Base-by-base conservation (phyloP, 805 yeast species). In the Yarrowia sp. region DNA sequence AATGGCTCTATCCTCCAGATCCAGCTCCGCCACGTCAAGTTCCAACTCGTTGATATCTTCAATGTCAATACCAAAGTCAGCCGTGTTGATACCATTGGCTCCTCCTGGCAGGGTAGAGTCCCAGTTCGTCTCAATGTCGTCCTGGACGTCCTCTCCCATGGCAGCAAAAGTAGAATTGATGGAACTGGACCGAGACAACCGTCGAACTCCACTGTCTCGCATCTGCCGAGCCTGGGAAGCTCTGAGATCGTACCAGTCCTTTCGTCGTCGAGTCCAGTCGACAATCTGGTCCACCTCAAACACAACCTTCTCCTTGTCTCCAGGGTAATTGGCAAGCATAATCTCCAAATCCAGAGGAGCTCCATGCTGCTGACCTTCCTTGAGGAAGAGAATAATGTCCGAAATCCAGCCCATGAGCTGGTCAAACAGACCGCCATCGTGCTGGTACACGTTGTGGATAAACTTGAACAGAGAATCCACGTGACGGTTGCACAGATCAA, bases 381-480 rank as follows among this genome's bases (percentile, higher is more conserved):
- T 82, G 59, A 92, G 76, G 67, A 90, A 84, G 12, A 78, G 77
- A 28, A 92, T 77, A 62, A 91, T 84, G 19, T 80, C 77, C 66
- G 88, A 85, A 49, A 90, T 79, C 98, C 98, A 93, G 6, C 75
- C 74, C 49, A 90, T 81, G 62, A 95, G 76, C 4, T 85, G 85
- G 59, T 86, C 84, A 76, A 93, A 93, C 5, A 93, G 76, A 4
- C 85, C 83, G 33, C 83, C 83, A 71, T 93, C 98, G 68, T 89
- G 85, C n/a, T 81, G 67, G 74, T 92, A 92, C n/a, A 92, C 83
- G 62, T 88, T 86, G 71, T 90, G 93, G 66, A 93, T 80, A 71
- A 93, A 95, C 62, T 78, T 78, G 79, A 90, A 90, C 54, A 90
- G 80, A 12, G 86, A 80, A 65, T 83, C 85, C 68, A 90, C 89